Conservation (phyloP, 208 protist species). For the Crithidia brevicula region DNA sequence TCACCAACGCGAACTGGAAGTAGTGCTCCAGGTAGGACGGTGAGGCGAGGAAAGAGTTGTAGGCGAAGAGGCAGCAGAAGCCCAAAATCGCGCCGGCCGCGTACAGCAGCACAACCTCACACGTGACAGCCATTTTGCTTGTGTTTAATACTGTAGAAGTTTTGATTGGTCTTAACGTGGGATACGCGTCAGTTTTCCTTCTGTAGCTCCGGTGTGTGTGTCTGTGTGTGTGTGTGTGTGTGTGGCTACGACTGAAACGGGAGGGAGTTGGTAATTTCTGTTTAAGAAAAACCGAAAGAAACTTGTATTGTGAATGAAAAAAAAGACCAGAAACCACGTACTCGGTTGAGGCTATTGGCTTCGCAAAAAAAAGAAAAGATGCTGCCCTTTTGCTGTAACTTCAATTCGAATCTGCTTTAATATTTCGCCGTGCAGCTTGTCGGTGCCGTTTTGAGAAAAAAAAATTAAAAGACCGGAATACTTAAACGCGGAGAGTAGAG, state of each 20-base stretch:
- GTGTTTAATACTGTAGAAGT: not conserved
- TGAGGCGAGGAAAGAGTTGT: slow-evolving; percentile 57
- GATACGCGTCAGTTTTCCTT: not conserved
- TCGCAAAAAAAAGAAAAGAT: too few relatives aligned
- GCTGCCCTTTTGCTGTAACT: too few relatives aligned
- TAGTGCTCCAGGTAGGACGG: slow-evolving; percentile 56
- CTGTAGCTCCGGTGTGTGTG: not conserved
- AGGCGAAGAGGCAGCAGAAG: slow-evolving; percentile 44
- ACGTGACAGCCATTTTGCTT: slow-evolving; percentile 13
- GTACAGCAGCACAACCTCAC: slow-evolving; percentile 28
- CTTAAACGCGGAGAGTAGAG: too few relatives aligned
- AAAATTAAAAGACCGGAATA: too few relatives aligned
- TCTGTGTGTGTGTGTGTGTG: too few relatives aligned
- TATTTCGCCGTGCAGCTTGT: too few relatives aligned
- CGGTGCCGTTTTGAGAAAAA: too few relatives aligned
- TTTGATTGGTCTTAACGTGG: not conserved
- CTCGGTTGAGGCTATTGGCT: not conserved
- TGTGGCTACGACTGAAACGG: not conserved
- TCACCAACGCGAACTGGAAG: slow-evolving; percentile 51
- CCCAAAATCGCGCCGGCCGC: slow-evolving; percentile 32
- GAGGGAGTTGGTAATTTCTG: not conserved
- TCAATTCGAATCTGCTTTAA: too few relatives aligned
- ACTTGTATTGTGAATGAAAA: too few relatives aligned
- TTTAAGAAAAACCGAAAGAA: not conserved
- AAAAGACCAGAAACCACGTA: not conserved